Conservation (phyloP, 768 basidiomycete genomes). For the Leucocoprinus leucothites region DNA sequence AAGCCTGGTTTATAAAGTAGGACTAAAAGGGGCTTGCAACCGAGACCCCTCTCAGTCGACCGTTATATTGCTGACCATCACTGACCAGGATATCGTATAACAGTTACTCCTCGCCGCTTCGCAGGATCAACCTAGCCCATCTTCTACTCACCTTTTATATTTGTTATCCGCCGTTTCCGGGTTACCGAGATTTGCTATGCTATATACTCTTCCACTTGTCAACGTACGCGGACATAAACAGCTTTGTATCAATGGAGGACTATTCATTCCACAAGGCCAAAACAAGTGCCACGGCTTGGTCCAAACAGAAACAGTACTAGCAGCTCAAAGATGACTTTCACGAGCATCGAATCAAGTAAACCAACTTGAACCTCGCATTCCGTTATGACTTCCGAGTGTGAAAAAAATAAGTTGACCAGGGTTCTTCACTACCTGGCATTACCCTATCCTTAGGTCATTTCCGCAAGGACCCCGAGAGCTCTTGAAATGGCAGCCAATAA, state of each 20-base stretch:
- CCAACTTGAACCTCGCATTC: neutral
- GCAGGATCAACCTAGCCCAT: neutral
- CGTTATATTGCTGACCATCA: conserved; percentile 1
- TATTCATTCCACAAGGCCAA: too few relatives aligned
- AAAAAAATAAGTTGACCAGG: neutral
- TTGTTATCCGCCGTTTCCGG: conserved; percentile 2
- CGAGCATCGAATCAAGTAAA: neutral
- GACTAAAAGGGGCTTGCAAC: neutral
- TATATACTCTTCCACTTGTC: neutral
- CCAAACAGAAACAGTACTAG: neutral
- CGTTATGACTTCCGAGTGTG: neutral
- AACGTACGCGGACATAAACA: too few relatives aligned
- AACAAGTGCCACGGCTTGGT: too few relatives aligned
- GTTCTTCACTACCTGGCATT: neutral
- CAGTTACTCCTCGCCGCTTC: conserved; percentile 12
- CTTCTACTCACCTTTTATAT: neutral
- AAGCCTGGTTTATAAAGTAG: too few relatives aligned
- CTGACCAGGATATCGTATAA: neutral
- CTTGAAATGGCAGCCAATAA: neutral
- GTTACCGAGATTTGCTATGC: neutral
- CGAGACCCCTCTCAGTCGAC: neutral
- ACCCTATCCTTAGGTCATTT: neutral
- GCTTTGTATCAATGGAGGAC: too few relatives aligned
- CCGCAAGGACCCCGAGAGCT: neutral
- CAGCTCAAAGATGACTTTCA: neutral